Evolutionary conservation across 495 filamentous ascomycete genomes (phyloP), one percentile per base, ranked within the genome.

Genomic region (Clohesyomyces aquaticus): DNA sequence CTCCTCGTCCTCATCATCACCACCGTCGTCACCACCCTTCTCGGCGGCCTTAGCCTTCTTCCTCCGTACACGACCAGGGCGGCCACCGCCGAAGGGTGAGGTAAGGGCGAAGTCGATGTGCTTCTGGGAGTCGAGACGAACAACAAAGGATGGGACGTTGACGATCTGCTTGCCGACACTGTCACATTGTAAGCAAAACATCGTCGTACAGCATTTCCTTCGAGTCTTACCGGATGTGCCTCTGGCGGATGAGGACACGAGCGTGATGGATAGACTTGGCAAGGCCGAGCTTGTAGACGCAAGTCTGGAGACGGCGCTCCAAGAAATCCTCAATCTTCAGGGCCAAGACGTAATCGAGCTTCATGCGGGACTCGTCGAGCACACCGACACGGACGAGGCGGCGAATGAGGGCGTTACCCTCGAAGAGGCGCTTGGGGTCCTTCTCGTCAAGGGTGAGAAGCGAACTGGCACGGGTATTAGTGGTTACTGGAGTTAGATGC

Each of bases 211-310:
- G 35, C 4, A 38, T 35, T 43, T 35, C 11, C n/a, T n/a, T 1
- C 9, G 19, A 27, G 18, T 49, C 77, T 53, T 77, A 85, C 83
- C 94, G 94, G 82, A 98, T 98, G 83, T 98, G 94, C 71, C 94
- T 87, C 83, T 98, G 94, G 78, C 89, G 91, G 83, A 98, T 98
- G 69, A 98, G 85, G 77, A 98, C 94, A 88, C 94, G 93, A 69
- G 94, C 94, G 83, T 98, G 94, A 85, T 98, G 94, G 83, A 98
- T 97, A 63, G 91, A 95, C 88, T 98, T 98, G 79, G 94, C 94
- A 65, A 98, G 89, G 76, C 94, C 94, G 70, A 98, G 94, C 87
- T 98, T 97, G 88, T 96, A 98, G 77, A 98, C 94, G 75, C 94
- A 96, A 72, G 94, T 98, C 86, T 98, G 84, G 70, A 98, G 92